Conservation (phyloP, 208 protist species). For the Angomonas ambiguus region DNA sequence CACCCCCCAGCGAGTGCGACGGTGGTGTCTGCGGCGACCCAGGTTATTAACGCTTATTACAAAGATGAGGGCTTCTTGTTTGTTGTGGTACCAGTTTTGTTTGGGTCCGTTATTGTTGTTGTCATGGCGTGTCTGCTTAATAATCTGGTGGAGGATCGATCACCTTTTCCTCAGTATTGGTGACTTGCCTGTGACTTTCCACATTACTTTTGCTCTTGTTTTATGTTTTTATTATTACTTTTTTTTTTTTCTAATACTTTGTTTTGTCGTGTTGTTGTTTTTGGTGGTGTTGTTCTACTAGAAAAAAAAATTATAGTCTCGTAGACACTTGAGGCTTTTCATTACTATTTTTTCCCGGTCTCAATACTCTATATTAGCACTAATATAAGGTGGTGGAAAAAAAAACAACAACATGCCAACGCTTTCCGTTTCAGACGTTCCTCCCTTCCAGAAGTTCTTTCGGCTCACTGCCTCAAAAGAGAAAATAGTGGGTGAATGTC, state of each 20-base stretch:
- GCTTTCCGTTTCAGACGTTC: neutral
- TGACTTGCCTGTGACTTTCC: constrained; percentile 10
- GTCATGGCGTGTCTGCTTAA: constrained; percentile 52
- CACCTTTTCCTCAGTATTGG: constrained; percentile 69
- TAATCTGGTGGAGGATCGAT: constrained; percentile 42
- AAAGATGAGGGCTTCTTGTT: constrained; percentile 64
- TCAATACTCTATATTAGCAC: too few relatives aligned
- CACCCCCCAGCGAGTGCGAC: constrained; percentile 64
- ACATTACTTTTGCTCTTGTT: neutral
- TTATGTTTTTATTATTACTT: neutral
- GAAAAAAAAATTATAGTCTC: neutral
- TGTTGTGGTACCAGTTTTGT: constrained; percentile 41
- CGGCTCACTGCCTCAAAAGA: constrained; percentile 3
- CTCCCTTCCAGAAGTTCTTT: constrained; percentile 15
- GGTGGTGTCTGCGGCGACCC: constrained; percentile 41
- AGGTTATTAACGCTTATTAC: constrained; percentile 44
- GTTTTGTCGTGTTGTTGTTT: neutral
- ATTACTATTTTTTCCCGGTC: neutral
- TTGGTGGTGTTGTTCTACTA: constrained; percentile 1
- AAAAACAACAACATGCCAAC: constrained; percentile 8
- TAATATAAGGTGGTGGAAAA: too few relatives aligned
- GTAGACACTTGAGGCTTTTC: too few relatives aligned
- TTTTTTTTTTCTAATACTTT: neutral
- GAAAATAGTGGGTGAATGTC: neutral
- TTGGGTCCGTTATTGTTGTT: constrained; percentile 32